A percentile compares a stretch with the other conserved stretches of the same genome.
Conservation (phyloP, 2,329 filamentous ascomycete genomes). For the Neofusicoccum umdonicola region DNA sequence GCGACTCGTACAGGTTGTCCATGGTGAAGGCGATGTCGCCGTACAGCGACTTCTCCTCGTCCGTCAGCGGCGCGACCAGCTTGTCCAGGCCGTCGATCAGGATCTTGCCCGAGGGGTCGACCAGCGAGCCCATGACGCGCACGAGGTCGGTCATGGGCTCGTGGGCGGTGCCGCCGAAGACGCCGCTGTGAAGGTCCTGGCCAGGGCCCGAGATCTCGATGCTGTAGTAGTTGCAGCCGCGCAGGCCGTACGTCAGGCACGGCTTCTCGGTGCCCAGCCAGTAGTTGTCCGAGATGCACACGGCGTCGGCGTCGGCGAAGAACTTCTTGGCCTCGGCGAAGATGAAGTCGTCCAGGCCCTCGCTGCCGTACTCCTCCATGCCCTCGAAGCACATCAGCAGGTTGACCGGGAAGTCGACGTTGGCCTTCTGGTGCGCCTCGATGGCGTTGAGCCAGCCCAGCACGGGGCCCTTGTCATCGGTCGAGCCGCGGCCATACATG, state of each 20-base stretch:
- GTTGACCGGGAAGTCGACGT: constrained; percentile 93
- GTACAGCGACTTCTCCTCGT: constrained; percentile 86
- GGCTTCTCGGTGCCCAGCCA: constrained; percentile 99
- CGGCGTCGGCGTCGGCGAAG: constrained; percentile 92
- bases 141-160: constrained; percentile 98
- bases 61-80: constrained; percentile 83
- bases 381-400: constrained; percentile 99
- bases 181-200: constrained; percentile 92
- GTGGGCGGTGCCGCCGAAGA: constrained; percentile 93
- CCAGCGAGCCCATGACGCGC: constrained; percentile 75
- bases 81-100: constrained; percentile 91
- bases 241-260: constrained; percentile 93
- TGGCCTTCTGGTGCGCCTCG: constrained; percentile 93
- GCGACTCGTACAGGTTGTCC: constrained; percentile 87
- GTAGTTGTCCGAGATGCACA: constrained; percentile 99
- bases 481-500: constrained; percentile 95
- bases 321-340: constrained; percentile 85
- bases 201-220: constrained; percentile 87
- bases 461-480: constrained; percentile 97
- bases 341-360: constrained; percentile 94
- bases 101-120: constrained; percentile 89
- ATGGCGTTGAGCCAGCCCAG: constrained; percentile 98
- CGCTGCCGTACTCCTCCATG: constrained; percentile 98
- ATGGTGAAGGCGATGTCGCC: constrained; percentile 90
- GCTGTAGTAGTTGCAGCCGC: constrained; percentile 97